Conservation (phyloP, 2,329 filamentous ascomycete species). For the Zymoseptoria ardabiliae region DNA sequence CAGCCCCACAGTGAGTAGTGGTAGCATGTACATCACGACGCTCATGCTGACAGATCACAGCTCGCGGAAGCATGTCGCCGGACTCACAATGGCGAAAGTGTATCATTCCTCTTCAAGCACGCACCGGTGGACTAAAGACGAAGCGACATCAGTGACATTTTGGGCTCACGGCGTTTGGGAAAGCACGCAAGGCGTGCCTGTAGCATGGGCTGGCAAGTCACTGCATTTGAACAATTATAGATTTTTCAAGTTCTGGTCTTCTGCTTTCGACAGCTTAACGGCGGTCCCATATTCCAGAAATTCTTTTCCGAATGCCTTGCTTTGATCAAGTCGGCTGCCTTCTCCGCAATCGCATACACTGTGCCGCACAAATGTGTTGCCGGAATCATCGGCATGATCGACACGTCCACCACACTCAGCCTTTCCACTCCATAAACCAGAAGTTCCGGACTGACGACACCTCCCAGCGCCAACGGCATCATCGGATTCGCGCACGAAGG, state of each 20-base stretch:
- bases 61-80: conserved; percentile 63
- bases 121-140: conserved; percentile 37
- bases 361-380: conserved; percentile 21
- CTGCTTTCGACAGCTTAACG: too few relatives aligned
- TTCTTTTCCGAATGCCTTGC: not conserved
- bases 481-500: conserved; percentile 8
- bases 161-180: not conserved
- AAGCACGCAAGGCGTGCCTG: not conserved
- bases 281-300: too few relatives aligned
- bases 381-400: conserved; percentile 26
- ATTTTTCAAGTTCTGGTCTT: not conserved
- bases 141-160: not conserved
- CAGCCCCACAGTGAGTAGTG: conserved; percentile 57
- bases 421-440: conserved; percentile 23
- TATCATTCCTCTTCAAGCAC: conserved; percentile 63
- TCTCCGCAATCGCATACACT: conserved; percentile 31
- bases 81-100: conserved; percentile 61
- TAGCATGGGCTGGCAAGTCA: not conserved
- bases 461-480: conserved; percentile 19
- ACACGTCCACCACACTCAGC: conserved; percentile 27
- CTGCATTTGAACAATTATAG: not conserved
- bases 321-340: conserved; percentile 28
- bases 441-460: conserved; percentile 22
- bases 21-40: not conserved
- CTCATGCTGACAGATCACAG: conserved; percentile 3